Evolutionary conservation across 768 basidiomycete species (phyloP), one percentile per base, ranked within the genome.

Genomic region (Podaxis carcinomalis): DNA sequence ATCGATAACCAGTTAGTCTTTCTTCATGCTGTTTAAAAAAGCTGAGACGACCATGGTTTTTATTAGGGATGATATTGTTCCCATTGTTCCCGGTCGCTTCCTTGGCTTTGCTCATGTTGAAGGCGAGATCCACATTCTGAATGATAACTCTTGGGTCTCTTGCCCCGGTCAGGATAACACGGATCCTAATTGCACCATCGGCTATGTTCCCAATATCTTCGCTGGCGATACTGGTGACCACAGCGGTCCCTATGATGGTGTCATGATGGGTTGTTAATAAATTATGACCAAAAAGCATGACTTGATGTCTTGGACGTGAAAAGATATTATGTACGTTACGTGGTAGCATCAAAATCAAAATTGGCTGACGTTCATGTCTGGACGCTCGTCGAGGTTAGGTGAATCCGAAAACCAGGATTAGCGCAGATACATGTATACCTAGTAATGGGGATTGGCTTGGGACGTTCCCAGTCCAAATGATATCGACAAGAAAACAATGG

Each of bases 71-170:
- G 72, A 73, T 56, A 7, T 65, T 14, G 67, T 74, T 21, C 70
- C 71, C 25, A 73, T 70, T 32, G 44, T 73, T 14, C 73, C 72
- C 16, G 70, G 70, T 63, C 66, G 64, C 42, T 75, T 74, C 69
- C n/a, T 79, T 56, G 78, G 68, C 21, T 82, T 69, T 53, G 69
- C 67, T 7, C 80, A 81, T 52, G 67, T 77, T 2, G 60, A 68
- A 0, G 78, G 78, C 6, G 79, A 81, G 59, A 69, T 75, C 2
- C 79, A 81, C 58, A 79, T 80, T 13, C 66, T 72, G 57, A 65
- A 64, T 13, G 64, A 66, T 50, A 47, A 65, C 11, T 63, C 65
- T 10, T 76, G 75, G 72, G 62, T 69, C 40, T 63, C 51, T 9
- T 75, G 70, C 39, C 69, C 67, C 37, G 72, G 70, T 58, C 55